phyloP scores from a whole-genome alignment of 345 rosid species.

The Pistacia integerrima region DNA sequence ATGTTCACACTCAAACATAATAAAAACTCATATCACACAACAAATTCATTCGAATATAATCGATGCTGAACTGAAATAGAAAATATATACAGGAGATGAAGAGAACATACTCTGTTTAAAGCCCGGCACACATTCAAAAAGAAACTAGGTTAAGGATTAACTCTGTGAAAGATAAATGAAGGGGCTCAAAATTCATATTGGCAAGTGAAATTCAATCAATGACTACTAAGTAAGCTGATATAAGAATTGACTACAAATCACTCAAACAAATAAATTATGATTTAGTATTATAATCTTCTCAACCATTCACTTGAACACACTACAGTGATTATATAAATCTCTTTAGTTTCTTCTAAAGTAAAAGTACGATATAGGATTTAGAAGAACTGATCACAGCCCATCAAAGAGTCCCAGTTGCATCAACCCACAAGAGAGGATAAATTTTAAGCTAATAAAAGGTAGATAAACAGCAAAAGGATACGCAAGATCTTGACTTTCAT shows the following conservation, averaged over 20 bases:
- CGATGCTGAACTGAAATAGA: not conserved
- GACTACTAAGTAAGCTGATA: too few species aligned
- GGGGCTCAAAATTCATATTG: too few species aligned
- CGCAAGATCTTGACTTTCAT: slow-evolving; percentile 72
- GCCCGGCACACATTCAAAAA: slow-evolving; percentile 3
- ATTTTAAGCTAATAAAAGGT: not conserved
- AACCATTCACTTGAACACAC: not conserved
- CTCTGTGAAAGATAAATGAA: slow-evolving; percentile 15
- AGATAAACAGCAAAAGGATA: slow-evolving; percentile 39
- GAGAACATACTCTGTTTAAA: slow-evolving; percentile 43
- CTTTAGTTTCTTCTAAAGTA: not conserved
- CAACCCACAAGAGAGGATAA: not conserved
- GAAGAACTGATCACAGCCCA: not conserved
- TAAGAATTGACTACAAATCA: too few species aligned
- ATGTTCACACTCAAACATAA: not conserved
- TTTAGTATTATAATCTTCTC: not conserved
- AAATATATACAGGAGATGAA: slow-evolving; percentile 10
- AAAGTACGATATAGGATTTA: too few species aligned
- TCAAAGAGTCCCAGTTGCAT: not conserved
- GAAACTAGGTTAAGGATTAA: slow-evolving; percentile 35
- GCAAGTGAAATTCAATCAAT: too few species aligned
- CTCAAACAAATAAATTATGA: not conserved
- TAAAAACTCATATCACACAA: too few species aligned
- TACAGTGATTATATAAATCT: not conserved
- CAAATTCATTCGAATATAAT: not conserved